phyloP scores from a whole-genome alignment of 768 basidiomycete genomes.

The Lactifluus volemus region DNA sequence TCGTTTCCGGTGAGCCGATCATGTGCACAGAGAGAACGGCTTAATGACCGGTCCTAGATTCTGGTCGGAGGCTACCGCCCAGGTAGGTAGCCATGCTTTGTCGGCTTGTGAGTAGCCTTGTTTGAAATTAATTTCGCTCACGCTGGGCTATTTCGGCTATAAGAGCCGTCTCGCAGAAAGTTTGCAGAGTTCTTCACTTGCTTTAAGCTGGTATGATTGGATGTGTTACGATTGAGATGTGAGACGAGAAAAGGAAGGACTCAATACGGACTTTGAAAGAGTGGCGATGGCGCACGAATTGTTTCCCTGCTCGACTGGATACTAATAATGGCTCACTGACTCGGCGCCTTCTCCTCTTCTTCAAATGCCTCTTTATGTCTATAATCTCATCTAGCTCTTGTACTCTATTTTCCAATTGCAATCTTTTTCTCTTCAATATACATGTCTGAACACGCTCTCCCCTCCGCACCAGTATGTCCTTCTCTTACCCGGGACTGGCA shows the following conservation, averaged over 20 bases:
- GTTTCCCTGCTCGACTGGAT: neutral
- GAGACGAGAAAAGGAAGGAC: conserved; percentile 4
- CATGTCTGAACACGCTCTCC: conserved; percentile 11
- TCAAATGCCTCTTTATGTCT: conserved; percentile 18
- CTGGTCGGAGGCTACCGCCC: too few species aligned
- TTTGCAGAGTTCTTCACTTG: too few species aligned
- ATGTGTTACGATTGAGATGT: too few species aligned
- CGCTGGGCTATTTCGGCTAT: too few species aligned
- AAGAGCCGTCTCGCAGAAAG: too few species aligned
- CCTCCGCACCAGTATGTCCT: conserved; percentile 5
- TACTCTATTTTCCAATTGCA: conserved; percentile 2
- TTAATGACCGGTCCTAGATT: too few species aligned
- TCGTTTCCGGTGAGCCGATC: neutral
- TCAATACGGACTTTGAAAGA: conserved; percentile 18
- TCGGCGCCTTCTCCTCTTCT: neutral
- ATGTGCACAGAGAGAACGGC: neutral
- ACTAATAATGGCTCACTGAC: conserved; percentile 14
- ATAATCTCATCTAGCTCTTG: conserved; percentile 9
- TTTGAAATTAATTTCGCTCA: too few species aligned
- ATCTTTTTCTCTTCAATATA: neutral
- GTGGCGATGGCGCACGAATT: neutral
- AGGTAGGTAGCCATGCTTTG: too few species aligned
- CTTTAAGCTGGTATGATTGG: too few species aligned
- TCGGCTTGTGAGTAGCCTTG: too few species aligned
- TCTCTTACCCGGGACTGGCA: neutral